These are phyloP conservation scores for Amanita molliuscula DNA, from an alignment of 768 basidiomycete genomes.

Conservation along the genomic window DNA sequence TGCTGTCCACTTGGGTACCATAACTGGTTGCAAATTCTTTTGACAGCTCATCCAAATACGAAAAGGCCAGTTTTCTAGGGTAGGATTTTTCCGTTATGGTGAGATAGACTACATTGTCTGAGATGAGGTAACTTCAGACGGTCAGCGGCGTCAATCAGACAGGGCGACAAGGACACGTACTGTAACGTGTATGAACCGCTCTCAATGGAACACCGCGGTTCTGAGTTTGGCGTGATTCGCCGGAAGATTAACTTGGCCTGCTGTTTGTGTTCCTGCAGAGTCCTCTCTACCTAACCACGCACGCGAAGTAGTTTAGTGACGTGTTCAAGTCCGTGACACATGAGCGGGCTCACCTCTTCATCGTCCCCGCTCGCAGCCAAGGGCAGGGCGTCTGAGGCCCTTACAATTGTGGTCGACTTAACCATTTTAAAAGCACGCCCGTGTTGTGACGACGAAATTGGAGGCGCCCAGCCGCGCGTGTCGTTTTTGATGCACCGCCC, in stretches of 20 bases:
- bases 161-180: constrained; percentile 37
- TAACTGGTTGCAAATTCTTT: constrained; percentile 94
- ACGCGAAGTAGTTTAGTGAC: constrained; percentile 19
- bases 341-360: constrained; percentile 58
- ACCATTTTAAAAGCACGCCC: constrained; percentile 45
- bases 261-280: constrained; percentile 95
- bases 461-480: not conserved
- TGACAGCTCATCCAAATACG: constrained; percentile 91
- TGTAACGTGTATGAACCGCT: constrained; percentile 93
- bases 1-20: constrained; percentile 85
- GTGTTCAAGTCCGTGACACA: not conserved
- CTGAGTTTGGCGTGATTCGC: constrained; percentile 86
- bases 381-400: constrained; percentile 81
- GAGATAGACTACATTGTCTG: constrained; percentile 90
- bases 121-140: constrained; percentile 76
- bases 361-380: constrained; percentile 96
- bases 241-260: constrained; percentile 96
- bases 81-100: constrained; percentile 96
- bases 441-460: constrained; percentile 1
- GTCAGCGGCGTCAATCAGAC: constrained; percentile 1
- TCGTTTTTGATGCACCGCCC: not conserved
- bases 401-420: constrained; percentile 75
- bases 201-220: constrained; percentile 95
- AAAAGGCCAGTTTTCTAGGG: constrained; percentile 94
- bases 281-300: constrained; percentile 71